These are phyloP conservation scores for Omphalotus guepiniiformis DNA, from an alignment of 768 basidiomycete genomes.

Conservation along the genomic window DNA sequence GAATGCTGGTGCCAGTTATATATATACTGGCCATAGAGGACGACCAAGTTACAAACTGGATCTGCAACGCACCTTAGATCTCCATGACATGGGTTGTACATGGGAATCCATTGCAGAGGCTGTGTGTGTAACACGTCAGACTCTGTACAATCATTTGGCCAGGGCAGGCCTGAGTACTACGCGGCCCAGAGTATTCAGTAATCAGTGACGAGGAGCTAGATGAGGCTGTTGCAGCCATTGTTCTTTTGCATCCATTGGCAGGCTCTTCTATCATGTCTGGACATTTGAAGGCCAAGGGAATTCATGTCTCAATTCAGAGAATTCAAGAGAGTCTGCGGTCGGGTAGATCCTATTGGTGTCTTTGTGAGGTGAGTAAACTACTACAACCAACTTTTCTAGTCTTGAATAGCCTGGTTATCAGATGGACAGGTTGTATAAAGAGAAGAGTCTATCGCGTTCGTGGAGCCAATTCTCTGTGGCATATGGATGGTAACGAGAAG, in stretches of 20 bases:
- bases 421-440: neutral
- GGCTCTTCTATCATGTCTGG: constrained; percentile 21
- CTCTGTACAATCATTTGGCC: constrained; percentile 3
- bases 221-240: constrained; percentile 1
- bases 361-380: constrained; percentile 9
- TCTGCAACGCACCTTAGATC: neutral
- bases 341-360: constrained; percentile 21
- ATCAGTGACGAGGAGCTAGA: constrained; percentile 7
- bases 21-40: neutral
- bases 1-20: neutral
- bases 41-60: constrained; percentile 2
- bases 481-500: constrained; percentile 33
- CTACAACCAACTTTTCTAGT: neutral
- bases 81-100: constrained; percentile 3
- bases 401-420: neutral
- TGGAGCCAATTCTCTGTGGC: constrained; percentile 30
- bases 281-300: constrained; percentile 15
- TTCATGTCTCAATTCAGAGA: constrained; percentile 17
- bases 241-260: constrained; percentile 17
- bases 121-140: constrained; percentile 1
- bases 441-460: constrained; percentile 25
- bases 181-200: neutral
- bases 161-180: neutral
- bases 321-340: constrained; percentile 16
- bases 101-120: constrained; percentile 1